Evolutionary conservation across 495 filamentous ascomycete genomes (phyloP).

Genomic region (Penicillium antarcticum): DNA sequence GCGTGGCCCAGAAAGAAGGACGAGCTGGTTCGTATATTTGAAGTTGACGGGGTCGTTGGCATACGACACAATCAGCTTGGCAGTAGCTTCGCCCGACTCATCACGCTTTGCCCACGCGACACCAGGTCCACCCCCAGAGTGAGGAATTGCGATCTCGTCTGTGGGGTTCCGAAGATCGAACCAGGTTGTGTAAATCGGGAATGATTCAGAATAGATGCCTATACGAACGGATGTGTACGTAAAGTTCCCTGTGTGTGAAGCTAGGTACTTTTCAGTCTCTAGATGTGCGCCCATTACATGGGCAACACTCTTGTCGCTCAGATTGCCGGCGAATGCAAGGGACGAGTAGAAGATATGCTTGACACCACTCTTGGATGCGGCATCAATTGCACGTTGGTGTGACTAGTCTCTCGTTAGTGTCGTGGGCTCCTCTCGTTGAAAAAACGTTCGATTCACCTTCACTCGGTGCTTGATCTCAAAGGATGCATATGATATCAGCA

Average conservation of each 20-base stretch:
- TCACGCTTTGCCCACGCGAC: conserved; percentile 53
- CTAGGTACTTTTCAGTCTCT: conserved; percentile 57
- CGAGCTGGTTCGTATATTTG: conserved; percentile 28
- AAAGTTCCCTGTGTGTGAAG: conserved; percentile 25
- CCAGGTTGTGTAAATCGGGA: conserved; percentile 66
- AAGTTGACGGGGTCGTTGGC: conserved; percentile 13
- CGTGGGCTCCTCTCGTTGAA: too few species aligned
- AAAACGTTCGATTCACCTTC: conserved; percentile 12
- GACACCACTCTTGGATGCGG: conserved; percentile 54
- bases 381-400: conserved; percentile 54
- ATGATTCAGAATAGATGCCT: conserved; percentile 65
- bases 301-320: conserved; percentile 41
- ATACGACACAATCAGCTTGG: conserved; percentile 36
- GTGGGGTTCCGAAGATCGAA: conserved; percentile 37
- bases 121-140: conserved; percentile 42
- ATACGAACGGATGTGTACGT: conserved; percentile 55
- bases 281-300: conserved; percentile 70
- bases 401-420: conserved; percentile 19
- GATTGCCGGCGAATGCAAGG: conserved; percentile 53
- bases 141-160: conserved; percentile 47
- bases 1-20: conserved; percentile 39
- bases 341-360: conserved; percentile 66
- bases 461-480: conserved; percentile 36
- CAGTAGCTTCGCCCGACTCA: conserved; percentile 48
- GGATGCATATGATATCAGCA: conserved; percentile 43